Evolutionary conservation across 768 basidiomycete genomes (phyloP), one percentile per base, ranked within the genome.

Genomic region (Dioszegia aurantiaca): DNA sequence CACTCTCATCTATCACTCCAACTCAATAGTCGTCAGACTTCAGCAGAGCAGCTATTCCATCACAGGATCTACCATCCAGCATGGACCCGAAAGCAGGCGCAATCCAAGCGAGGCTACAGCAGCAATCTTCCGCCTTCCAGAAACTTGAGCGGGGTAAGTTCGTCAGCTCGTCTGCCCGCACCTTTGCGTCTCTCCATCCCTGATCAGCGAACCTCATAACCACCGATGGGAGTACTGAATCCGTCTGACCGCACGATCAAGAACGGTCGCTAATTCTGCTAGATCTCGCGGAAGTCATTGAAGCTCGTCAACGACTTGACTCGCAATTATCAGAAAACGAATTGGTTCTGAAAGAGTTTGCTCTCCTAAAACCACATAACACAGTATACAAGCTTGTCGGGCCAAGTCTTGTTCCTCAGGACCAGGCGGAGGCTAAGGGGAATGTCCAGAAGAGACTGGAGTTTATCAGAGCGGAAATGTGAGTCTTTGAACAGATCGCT

Each of bases 291-390:
- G 81, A 79, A 55, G 81, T 83, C 3, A 86, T 98, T 36, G 89
- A 91, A 64, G 86, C 85, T 14, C 81, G 88, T 42, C 90, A 94
- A 67, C 82, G 84, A 54, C 82, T 97, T n/a, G 94, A 94, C 61
- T 85, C 90, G 0, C 92, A 95, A 73, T 78, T 87, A 42, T 86
- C 87, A 5, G 94, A 97, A 79, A 95, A 92, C 77, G 89, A 95
- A 76, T 80, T 85, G 46, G 94, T 97, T 43, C 85, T 90, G 74
- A 89, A 93, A 92, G 94, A 97, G 79, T 91, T 98, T 71, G 79
- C 81, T 17, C 79, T 81, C 27, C 77, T 97, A 55, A 86, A 86
- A 41, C 79, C 85, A 3, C 82, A 85, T 59, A 94, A 92, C 72
- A 82, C 81, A 16, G 83, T 98, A 6, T 98, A 86, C 81, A 98